phyloP scores from a whole-genome alignment of 768 basidiomycete species.

The Neoboletus subvelutipes region DNA sequence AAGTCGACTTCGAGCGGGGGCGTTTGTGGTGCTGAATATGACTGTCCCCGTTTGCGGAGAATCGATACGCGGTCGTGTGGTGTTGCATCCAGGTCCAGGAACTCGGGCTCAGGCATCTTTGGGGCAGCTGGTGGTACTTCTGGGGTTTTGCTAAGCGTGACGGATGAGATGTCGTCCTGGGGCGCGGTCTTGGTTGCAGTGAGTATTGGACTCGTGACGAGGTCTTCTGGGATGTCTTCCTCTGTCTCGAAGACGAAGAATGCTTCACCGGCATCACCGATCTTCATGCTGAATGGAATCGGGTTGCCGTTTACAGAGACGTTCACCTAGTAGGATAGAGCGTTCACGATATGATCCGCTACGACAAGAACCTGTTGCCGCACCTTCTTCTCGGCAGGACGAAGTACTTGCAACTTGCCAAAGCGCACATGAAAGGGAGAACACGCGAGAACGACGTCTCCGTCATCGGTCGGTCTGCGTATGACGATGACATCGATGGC shows the following conservation, averaged over 20 bases:
- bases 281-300: slow-evolving; percentile 96
- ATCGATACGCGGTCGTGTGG: slow-evolving; percentile 11
- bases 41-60: slow-evolving; percentile 26
- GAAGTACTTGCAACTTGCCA: slow-evolving; percentile 93
- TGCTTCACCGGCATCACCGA: slow-evolving; percentile 97
- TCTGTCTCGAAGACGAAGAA: slow-evolving; percentile 99
- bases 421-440: slow-evolving; percentile 98
- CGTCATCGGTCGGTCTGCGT: slow-evolving; percentile 62
- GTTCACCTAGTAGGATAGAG: slow-evolving; percentile 62
- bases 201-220: slow-evolving; percentile 91
- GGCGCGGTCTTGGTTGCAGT: slow-evolving; percentile 47
- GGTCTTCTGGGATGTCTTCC: slow-evolving; percentile 87
- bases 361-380: slow-evolving; percentile 16
- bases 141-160: slow-evolving; percentile 19
- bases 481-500: slow-evolving; percentile 99
- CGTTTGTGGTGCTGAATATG: slow-evolving; percentile 28
- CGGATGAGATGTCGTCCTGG: slow-evolving; percentile 31
- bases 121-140: slow-evolving; percentile 7
- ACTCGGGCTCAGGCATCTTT: slow-evolving; percentile 64
- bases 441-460: slow-evolving; percentile 73
- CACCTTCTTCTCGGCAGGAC: slow-evolving; percentile 93
- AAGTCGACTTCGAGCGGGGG: slow-evolving; percentile 45
- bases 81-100: slow-evolving; percentile 74
- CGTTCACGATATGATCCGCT: background rate
- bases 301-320: slow-evolving; percentile 82